Base-by-base conservation (phyloP, 169 alveolate genomes). In the Plasmodium falciparum region DNA sequence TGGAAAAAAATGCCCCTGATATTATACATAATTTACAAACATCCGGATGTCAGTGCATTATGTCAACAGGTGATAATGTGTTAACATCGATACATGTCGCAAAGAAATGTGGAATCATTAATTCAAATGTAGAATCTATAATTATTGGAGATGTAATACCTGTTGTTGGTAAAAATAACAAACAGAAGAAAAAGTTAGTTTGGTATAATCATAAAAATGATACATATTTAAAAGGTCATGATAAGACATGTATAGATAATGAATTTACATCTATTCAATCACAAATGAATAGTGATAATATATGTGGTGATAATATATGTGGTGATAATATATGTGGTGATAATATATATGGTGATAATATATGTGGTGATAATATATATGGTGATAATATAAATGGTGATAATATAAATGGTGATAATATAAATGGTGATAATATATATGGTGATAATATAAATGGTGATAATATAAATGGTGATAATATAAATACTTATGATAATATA, bases 41-140 rank as follows among this genome's bases (percentile, higher is more conserved):
- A 26, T 93, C 94, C 4, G 91, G 86, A 69, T 93, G 90, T 39
- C 91, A 93, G 8, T 85, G 94, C 1, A 91, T 92, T 33, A 92
- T 92, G 69, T 83, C 91, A 47, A 92, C 95, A 13, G 95, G 95
- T 15, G 95, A 92, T 73, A 89, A 92, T 61, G 63, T 89, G 11
- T 92, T 93, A 52, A 93, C 95, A 0, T 88, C 95, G 22, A 89
- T 85, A 49, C 83, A 52, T 54, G 94, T 92, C 39, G 95, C 95
- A 13, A 83, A 88, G 61, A 20, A 70, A 33, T 76, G 88, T 63
- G 92, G 93, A 26, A 89, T 92, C 70, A 72, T 92, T 9, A 70
- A 70, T 43, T 9, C 52, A 15, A 22, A 12, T 6, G 13, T 17
- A 12, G 54, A 20, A 67, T 45, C 61, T 0, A 7, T 20, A 12